phyloP scores from a whole-genome alignment of 75 land plant species.

The Isoetes taiwanensis region DNA sequence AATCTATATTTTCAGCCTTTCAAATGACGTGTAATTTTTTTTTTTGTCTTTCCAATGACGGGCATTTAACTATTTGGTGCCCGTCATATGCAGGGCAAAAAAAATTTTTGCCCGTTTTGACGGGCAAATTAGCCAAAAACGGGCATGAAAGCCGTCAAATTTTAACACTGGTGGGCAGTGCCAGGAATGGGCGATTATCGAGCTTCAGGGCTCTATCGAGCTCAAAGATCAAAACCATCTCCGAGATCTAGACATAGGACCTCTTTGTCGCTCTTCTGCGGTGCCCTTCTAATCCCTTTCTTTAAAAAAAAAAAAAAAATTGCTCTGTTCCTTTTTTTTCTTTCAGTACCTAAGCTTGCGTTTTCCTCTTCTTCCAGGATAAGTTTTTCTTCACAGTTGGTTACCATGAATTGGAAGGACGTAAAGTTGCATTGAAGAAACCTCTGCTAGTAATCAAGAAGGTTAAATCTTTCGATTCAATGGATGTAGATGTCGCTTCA shows the following conservation, averaged over 20 bases:
- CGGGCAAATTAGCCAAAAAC: no score
- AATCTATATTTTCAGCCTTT: no score
- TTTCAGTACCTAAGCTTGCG: neutral
- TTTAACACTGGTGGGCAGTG: conserved; percentile 46
- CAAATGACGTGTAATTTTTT: no score
- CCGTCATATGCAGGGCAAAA: no score
- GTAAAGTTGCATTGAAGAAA: conserved; percentile 63
- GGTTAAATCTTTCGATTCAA: conserved; percentile 8
- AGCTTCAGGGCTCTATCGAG: conserved; percentile 73
- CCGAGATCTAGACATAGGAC: conserved; percentile 58
- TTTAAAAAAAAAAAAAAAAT: neutral
- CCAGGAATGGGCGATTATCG: conserved; percentile 81
- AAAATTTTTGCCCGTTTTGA: no score
- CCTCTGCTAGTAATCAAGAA: conserved; percentile 64
- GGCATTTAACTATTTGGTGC: no score
- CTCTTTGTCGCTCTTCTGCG: conserved; percentile 56
- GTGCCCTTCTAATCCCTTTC: neutral
- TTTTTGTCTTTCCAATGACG: no score
- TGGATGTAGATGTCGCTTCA: conserved; percentile 14
- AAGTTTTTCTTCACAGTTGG: conserved; percentile 62
- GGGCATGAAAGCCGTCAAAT: no score
- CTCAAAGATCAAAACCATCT: conserved; percentile 32
- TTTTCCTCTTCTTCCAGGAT: conserved; percentile 30
- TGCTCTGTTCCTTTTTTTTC: neutral
- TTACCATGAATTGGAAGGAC: conserved; percentile 76